Percentiles rank a stretch among this genome's conserved stretches.
Evolutionary conservation across 192 early-diverging fungal genomes (phyloP).

Genomic region (Backusella psychrophila): DNA sequence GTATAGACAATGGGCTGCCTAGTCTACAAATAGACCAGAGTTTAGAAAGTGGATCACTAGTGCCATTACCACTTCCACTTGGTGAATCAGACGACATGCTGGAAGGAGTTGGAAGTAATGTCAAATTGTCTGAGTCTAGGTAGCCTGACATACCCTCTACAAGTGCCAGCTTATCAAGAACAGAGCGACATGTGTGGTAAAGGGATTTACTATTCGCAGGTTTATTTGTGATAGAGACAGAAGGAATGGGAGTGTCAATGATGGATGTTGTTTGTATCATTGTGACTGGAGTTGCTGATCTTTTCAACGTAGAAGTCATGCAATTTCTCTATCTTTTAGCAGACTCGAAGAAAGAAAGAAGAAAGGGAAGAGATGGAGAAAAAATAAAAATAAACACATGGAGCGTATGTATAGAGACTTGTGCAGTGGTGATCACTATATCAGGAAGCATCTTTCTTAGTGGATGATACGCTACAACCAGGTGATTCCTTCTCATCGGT

Average conservation of each 20-base stretch:
- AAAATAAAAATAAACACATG: neutral
- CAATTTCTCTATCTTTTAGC: neutral
- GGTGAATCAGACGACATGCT: constrained; percentile 24
- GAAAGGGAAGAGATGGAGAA: constrained; percentile 10
- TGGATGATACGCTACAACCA: neutral
- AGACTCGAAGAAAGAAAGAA: neutral
- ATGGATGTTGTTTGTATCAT: constrained; percentile 15
- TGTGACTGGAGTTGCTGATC: constrained; percentile 24
- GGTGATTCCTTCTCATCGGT: neutral
- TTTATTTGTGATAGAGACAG: constrained; percentile 32
- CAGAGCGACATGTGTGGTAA: constrained; percentile 69
- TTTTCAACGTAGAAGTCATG: constrained; percentile 27
- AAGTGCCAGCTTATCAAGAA: constrained; percentile 66
- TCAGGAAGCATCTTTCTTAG: neutral
- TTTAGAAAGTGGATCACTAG: constrained; percentile 64
- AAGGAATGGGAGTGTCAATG: constrained; percentile 34
- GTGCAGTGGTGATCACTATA: neutral
- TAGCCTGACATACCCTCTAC: constrained; percentile 69
- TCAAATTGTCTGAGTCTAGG: constrained; percentile 42
- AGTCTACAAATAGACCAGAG: constrained; percentile 72
- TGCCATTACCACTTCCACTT: constrained; percentile 13
- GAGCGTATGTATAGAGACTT: neutral
- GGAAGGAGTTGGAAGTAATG: constrained; percentile 38
- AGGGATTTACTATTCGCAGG: constrained; percentile 50
- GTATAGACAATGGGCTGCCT: constrained; percentile 63